These are phyloP conservation scores for Brassica incana DNA, from an alignment of 345 rosid species.

Conservation along the genomic window DNA sequence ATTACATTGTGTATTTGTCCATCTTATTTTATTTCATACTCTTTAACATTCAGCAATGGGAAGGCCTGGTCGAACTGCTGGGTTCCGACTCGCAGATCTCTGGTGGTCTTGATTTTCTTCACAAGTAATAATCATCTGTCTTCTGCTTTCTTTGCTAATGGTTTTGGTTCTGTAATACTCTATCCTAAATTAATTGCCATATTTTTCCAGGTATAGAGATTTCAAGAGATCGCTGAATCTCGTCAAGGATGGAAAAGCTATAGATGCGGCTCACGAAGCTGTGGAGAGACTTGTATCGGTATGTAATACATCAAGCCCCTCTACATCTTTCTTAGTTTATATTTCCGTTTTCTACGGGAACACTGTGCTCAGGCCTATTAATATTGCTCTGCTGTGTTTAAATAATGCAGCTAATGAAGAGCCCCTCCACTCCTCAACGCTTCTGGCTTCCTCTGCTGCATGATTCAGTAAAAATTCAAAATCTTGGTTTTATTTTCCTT, in stretches of 20 bases:
- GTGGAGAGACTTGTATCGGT: constrained; percentile 82
- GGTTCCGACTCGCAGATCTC: constrained; percentile 76
- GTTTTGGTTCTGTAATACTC: not conserved
- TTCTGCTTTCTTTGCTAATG: not conserved
- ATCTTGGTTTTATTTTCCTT: not conserved
- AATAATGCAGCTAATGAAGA: constrained; percentile 81
- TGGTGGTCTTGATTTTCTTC: constrained; percentile 91
- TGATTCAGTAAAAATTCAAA: constrained; percentile 66
- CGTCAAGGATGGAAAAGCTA: constrained; percentile 56
- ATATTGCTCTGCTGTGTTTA: constrained; percentile 7
- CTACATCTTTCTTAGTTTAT: not conserved
- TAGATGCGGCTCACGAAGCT: constrained; percentile 63
- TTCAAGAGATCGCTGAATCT: constrained; percentile 79
- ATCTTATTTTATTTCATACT: not conserved
- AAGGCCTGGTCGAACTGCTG: constrained; percentile 80
- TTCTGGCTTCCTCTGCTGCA: constrained; percentile 89
- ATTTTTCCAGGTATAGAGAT: constrained; percentile 73
- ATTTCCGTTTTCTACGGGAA: not conserved
- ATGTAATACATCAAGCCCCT: constrained; percentile 17
- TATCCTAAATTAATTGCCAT: constrained; percentile 18
- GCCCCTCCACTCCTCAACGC: constrained; percentile 82
- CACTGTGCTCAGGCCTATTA: not conserved
- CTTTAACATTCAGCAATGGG: constrained; percentile 81
- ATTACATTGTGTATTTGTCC: not conserved
- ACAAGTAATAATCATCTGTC: constrained; percentile 56